Evolutionary conservation across 108 stramenopile genomes (phyloP), one percentile per base, ranked within the genome.

Genomic region (Cyclotella sp.): DNA sequence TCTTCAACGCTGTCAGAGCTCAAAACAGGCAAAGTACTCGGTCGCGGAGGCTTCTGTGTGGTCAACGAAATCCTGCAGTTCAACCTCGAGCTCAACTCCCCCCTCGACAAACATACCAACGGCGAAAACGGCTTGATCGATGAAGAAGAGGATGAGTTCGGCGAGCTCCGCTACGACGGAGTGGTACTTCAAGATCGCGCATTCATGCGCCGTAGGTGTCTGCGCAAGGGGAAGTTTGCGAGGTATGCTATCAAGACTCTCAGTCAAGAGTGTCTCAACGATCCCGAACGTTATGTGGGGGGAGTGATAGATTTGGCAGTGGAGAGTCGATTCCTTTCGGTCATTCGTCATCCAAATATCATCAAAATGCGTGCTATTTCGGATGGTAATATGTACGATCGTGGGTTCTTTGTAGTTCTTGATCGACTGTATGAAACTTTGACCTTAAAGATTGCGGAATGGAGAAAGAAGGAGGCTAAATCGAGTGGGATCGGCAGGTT

Each of bases 241-340:
- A 90, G 94, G 12, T 95, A 95, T 72, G 94, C 94, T 34, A 89
- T 95, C 82, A 95, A 95, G 76, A 84, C 58, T 30, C 70, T 95
- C 19, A 82, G 86, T 43, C 86, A 93, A 26, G 63, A 86, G 22
- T 83, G 90, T 24, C 68, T 81, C 28, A 71, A 84, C 2, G 87
- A 89, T 70, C 72, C 88, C 0, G 88, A 90, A 44, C 45, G 76
- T 8, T 95, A 86, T 54, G 78, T 92, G 13, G 89, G 88, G 44
- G 91, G 88, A 6, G 79, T 93, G 27, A 91, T 95, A 13, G 94
- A 95, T 75, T 67, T 95, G 51, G 94, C 94, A 6, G 68, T 89
- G 14, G 94, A 95, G 63, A 82, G 87, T n/a, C 79, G 90, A 14
- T 93, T 93, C 74, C 63, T 95, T 34, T 68, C 92, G 1, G 87